Percentiles rank a stretch among this genome's conserved stretches.
Evolutionary conservation across 306 rosid genomes (phyloP).

Genomic region (Vigna mungo): DNA sequence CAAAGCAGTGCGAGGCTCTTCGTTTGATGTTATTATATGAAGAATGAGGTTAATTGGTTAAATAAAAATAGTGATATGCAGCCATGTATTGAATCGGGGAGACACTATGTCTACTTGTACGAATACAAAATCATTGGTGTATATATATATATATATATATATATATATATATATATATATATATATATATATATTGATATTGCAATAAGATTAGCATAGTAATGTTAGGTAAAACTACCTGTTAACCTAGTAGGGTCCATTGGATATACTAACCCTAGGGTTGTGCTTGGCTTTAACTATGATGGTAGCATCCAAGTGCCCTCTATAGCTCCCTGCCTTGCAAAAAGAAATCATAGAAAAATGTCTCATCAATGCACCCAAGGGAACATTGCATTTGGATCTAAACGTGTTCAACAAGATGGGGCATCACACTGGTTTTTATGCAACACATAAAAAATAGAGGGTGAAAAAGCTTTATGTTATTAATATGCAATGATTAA

Average conservation of each 20-base stretch:
- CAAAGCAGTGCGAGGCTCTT: constrained; percentile 18
- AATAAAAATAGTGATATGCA: constrained; percentile 45
- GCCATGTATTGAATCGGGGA: constrained; percentile 69
- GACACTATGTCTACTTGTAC: constrained; percentile 70
- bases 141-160: background rate
- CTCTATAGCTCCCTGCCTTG: constrained; percentile 18
- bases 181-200: constrained; percentile 23
- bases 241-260: constrained; percentile 63
- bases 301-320: constrained; percentile 49
- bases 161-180: too few relatives aligned
- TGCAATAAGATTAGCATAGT: constrained; percentile 37
- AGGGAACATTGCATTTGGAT: constrained; percentile 63
- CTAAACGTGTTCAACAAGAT: constrained; percentile 43
- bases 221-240: constrained; percentile 71
- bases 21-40: constrained; percentile 16
- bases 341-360: constrained; percentile 43
- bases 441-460: constrained; percentile 42
- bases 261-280: constrained; percentile 44
- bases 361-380: constrained; percentile 56
- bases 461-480: constrained; percentile 16
- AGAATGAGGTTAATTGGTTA: constrained; percentile 34
- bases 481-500: constrained; percentile 39
- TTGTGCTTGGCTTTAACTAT: constrained; percentile 45
- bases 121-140: constrained; percentile 65
- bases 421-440: constrained; percentile 37